Conservation (phyloP, 345 rosid genomes). For the Salix koriyanagi region DNA sequence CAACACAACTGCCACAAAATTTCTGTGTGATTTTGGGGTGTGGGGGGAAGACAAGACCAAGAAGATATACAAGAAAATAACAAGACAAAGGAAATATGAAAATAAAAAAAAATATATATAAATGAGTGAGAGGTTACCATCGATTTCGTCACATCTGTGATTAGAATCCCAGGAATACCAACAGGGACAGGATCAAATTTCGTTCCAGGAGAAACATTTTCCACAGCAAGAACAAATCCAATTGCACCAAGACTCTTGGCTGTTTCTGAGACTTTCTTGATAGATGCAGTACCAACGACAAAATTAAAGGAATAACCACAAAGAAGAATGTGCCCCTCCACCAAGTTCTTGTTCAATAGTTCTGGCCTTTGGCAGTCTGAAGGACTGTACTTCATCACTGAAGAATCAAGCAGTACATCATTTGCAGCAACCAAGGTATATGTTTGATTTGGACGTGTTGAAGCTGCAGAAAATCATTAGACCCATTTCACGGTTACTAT, state of each 20-base stretch:
- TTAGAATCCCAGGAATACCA: constrained; percentile 79
- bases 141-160: constrained; percentile 74
- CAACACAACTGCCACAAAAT: not conserved
- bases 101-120: not conserved
- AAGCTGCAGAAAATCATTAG: constrained; percentile 56
- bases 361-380: constrained; percentile 97
- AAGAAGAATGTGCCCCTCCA: constrained; percentile 93
- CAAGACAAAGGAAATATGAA: not conserved
- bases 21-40: not conserved
- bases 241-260: constrained; percentile 89
- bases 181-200: constrained; percentile 94
- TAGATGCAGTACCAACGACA: constrained; percentile 86
- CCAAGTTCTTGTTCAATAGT: constrained; percentile 69
- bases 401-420: constrained; percentile 83
- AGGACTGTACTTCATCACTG: constrained; percentile 64
- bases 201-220: constrained; percentile 87
- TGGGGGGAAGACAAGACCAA: not conserved
- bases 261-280: constrained; percentile 90
- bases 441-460: constrained; percentile 67
- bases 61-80: not conserved
- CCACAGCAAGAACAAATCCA: constrained; percentile 99
- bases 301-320: constrained; percentile 99
- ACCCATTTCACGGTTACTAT: constrained; percentile 16
- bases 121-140: constrained; percentile 46
- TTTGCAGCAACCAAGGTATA: constrained; percentile 90